These are phyloP conservation scores for Candida anglica DNA, from an alignment of 805 yeast species.

Conservation along the genomic window DNA sequence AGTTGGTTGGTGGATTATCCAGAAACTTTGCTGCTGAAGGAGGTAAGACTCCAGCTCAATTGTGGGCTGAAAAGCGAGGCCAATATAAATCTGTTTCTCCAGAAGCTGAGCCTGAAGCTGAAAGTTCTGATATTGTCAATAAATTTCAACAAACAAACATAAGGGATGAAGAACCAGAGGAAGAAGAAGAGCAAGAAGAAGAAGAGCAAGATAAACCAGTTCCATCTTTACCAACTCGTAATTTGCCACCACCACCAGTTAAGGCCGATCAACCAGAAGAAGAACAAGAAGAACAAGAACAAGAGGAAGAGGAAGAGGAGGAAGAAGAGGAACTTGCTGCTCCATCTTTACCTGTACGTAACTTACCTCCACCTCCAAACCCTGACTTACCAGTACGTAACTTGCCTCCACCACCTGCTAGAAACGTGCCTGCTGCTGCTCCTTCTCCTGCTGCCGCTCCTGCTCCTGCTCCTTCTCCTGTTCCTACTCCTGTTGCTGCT, in stretches of 20 bases:
- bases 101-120: slow-evolving; percentile 9
- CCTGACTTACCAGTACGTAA: slow-evolving; percentile 14
- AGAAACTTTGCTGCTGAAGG: slow-evolving; percentile 60
- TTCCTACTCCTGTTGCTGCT: slow-evolving; percentile 10
- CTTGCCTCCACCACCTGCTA: slow-evolving; percentile 15
- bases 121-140: slow-evolving; percentile 12
- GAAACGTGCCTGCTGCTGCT: slow-evolving; percentile 12
- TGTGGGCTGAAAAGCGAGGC: slow-evolving; percentile 92
- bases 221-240: slow-evolving; percentile 15
- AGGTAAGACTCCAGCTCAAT: slow-evolving; percentile 91
- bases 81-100: slow-evolving; percentile 45
- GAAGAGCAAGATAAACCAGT: slow-evolving; percentile 7
- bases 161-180: slow-evolving; percentile 7
- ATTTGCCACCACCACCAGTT: slow-evolving; percentile 15
- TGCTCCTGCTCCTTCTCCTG: slow-evolving; percentile 9
- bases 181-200: slow-evolving; percentile 10
- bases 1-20: slow-evolving; percentile 55
- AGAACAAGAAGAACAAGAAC: slow-evolving; percentile 7
- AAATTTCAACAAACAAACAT: slow-evolving; percentile 8
- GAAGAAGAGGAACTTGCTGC: slow-evolving; percentile 26
- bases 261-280: slow-evolving; percentile 6
- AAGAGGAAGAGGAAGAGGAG: slow-evolving; percentile 8
- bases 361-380: slow-evolving; percentile 17
- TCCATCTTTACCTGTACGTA: slow-evolving; percentile 8
- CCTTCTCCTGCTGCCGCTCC: slow-evolving; percentile 14